Percentiles rank a stretch among this genome's conserved stretches.
Conservation (phyloP, 1,284 basidiomycete species). For the Cystobasidium slooffiae region DNA sequence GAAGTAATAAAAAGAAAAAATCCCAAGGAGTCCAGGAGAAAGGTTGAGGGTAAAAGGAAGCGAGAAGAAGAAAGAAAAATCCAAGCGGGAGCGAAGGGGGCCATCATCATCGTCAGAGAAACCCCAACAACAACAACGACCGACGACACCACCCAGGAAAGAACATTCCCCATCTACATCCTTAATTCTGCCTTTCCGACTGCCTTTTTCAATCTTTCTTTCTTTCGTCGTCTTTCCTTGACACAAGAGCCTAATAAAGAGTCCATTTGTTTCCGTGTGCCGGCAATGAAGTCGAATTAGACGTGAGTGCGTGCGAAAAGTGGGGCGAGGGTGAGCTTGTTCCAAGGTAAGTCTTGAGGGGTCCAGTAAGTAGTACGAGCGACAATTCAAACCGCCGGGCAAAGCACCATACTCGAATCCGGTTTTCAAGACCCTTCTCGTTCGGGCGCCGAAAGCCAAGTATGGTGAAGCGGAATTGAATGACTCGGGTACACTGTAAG, state of each 20-base stretch:
- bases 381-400: constrained; percentile 24
- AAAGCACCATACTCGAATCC: constrained; percentile 16
- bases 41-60: not conserved
- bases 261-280: too few species aligned
- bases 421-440: constrained; percentile 29
- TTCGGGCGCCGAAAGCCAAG: constrained; percentile 21
- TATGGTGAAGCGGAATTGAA: constrained; percentile 21
- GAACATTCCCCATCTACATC: too few species aligned
- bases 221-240: too few species aligned
- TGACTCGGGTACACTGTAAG: constrained; percentile 20
- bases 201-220: too few species aligned
- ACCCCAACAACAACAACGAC: constrained; percentile 12
- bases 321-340: not conserved
- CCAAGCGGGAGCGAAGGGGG: not conserved
- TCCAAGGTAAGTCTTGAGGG: not conserved
- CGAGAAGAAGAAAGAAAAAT: not conserved
- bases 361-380: constrained; percentile 4
- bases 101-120: constrained; percentile 3
- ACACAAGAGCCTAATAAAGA: too few species aligned
- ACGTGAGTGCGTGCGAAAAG: too few species aligned
- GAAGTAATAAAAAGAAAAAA: not conserved
- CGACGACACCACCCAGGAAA: not conserved
- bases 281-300: too few species aligned
- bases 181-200: too few species aligned
- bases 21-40: not conserved